Conservation (phyloP, 352 stramenopile genomes). For the Thalassiosira hispida region DNA sequence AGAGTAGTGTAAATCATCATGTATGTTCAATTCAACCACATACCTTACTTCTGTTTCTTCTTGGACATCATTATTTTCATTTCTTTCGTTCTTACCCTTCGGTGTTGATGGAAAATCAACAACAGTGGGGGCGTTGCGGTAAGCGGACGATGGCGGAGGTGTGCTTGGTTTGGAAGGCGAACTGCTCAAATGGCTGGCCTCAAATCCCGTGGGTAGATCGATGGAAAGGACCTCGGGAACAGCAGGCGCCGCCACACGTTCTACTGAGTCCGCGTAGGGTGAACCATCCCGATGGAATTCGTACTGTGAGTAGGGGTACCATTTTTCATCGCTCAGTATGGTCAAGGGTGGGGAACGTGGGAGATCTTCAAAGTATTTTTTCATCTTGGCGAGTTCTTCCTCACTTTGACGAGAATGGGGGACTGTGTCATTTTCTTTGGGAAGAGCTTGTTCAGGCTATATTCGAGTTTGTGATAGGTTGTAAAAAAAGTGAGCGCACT, state of each 20-base stretch:
- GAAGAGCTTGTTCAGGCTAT: neutral
- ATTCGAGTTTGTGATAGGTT: neutral
- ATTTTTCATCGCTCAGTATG: conserved; percentile 50
- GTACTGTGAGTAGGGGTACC: conserved; percentile 52
- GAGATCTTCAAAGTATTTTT: conserved; percentile 21
- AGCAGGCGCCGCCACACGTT: conserved; percentile 7
- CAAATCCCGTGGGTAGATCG: conserved; percentile 49
- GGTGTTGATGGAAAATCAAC: conserved; percentile 43
- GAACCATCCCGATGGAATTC: conserved; percentile 40
- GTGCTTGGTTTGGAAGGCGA: neutral
- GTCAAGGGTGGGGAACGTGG: conserved; percentile 13
- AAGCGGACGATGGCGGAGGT: conserved; percentile 2
- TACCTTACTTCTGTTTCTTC: conserved; percentile 5
- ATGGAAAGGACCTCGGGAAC: conserved; percentile 54
- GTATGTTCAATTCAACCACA: neutral
- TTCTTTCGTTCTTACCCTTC: conserved; percentile 4
- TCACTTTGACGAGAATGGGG: conserved; percentile 29
- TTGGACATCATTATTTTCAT: conserved; percentile 5
- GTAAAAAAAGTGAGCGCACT: neutral
- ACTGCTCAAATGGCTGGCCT: conserved; percentile 35
- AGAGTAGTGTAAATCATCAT: neutral
- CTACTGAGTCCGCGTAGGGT: conserved; percentile 12
- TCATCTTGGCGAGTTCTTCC: conserved; percentile 30
- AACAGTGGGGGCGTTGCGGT: conserved; percentile 19
- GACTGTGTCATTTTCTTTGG: neutral